Base-by-base conservation (phyloP, 345 rosid genomes). In the Populus ilicifolia region DNA sequence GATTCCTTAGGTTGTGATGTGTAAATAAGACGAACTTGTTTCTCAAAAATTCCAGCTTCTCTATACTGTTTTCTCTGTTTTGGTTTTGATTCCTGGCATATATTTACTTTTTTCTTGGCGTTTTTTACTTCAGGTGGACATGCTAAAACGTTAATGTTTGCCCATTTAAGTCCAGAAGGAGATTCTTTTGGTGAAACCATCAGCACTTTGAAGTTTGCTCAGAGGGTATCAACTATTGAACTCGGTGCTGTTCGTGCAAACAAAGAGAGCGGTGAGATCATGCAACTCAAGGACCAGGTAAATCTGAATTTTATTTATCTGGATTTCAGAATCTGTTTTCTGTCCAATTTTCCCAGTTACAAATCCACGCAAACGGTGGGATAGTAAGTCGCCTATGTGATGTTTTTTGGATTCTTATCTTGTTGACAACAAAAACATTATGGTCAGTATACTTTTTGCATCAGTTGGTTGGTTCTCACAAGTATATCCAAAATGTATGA, bases 121-220 rank as follows among this genome's bases (percentile, higher is more conserved):
- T 48, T 27, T 72, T 69, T 61, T n/a, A n/a, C 36, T 79, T 69
- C 83, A 94, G 96, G 98, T 72, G 97, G 99, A 27, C 90, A 86
- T 80, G 97, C 97, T 1, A 93, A 96, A 78, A 93, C 96, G 18
- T 79, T 93, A 75, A 96, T 93, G 98, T 90, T 96, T 87, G 97
- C 97, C 75, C 98, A 96, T 83, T 81, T 91, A 77, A 93, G 95
- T 78, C 97, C 99, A 4, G 96, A 96, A 79, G 93, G 76, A 72
- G 93, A 89, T 81, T 96, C 97, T 39, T 88, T 88, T 38, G 85
- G 88, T 25, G 98, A 96, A 84, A 92, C 98, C 62, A 73, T 93
- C 25, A 92, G 96, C 82, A 96, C 99, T 69, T 78, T 93, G 84
- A 92, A 93, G 85, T 93, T 96, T 76, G 98, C 97, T 80, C 97